Conservation (phyloP, 2,329 filamentous ascomycete species). For the Talaromyces sp. region DNA sequence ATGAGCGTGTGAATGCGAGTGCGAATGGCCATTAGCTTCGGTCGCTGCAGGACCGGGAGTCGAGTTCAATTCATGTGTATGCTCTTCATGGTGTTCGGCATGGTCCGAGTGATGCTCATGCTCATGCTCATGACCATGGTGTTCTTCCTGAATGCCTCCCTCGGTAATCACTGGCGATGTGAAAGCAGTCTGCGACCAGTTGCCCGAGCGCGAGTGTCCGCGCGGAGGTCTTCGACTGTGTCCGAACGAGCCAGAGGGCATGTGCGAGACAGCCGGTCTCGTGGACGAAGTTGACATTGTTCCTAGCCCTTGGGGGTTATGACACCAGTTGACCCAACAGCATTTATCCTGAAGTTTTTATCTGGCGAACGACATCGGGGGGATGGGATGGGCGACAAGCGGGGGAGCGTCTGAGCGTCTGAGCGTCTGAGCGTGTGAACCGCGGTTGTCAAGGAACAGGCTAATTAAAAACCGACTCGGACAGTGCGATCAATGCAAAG, state of each 20-base stretch:
- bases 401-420: neutral
- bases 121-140: constrained; percentile 23
- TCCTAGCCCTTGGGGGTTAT: neutral
- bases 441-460: neutral
- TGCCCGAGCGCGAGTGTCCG: constrained; percentile 31
- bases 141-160: constrained; percentile 20
- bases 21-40: constrained; percentile 27
- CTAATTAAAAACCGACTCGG: neutral
- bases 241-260: constrained; percentile 18
- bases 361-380: neutral
- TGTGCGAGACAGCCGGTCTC: constrained; percentile 24
- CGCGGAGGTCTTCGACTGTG: constrained; percentile 24
- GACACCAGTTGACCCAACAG: neutral
- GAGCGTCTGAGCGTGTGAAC: neutral
- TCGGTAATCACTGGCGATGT: constrained; percentile 15
- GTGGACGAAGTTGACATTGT: constrained; percentile 30
- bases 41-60: neutral
- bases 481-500: neutral
- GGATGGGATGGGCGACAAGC: neutral
- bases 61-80: neutral
- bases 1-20: neutral
- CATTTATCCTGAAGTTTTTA: neutral
- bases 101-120: constrained; percentile 19
- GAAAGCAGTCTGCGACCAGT: constrained; percentile 24
- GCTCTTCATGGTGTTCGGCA: neutral